Conservation (phyloP, 164 flowering plant species). For the Litsea cubeba region DNA sequence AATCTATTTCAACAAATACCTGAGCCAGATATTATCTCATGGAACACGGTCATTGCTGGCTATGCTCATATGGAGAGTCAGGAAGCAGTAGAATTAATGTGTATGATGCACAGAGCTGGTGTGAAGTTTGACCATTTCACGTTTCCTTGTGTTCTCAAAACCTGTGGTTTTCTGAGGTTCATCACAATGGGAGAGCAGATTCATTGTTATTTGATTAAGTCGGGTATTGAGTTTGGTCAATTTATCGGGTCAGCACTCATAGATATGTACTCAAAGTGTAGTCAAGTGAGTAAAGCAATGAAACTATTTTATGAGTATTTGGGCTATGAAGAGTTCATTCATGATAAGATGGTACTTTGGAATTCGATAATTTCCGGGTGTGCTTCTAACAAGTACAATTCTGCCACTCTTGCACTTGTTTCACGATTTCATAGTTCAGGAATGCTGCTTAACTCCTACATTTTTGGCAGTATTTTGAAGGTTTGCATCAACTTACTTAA, state of each 20-base stretch:
- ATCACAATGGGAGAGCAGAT: constrained; percentile 21
- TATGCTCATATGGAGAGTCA: constrained; percentile 8
- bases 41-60: constrained; percentile 30
- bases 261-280: constrained; percentile 26
- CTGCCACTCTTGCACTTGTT: constrained; percentile 16
- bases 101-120: constrained; percentile 19
- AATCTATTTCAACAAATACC: constrained; percentile 24
- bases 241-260: constrained; percentile 19
- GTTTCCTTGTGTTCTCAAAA: constrained; percentile 23
- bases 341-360: constrained; percentile 19
- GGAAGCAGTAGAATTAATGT: constrained; percentile 13
- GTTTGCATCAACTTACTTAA: constrained; percentile 8
- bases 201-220: constrained; percentile 20
- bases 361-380: constrained; percentile 25
- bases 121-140: constrained; percentile 25
- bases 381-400: constrained; percentile 11
- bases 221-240: constrained; percentile 6
- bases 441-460: constrained; percentile 18
- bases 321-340: constrained; percentile 4
- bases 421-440: constrained; percentile 17
- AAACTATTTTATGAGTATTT: constrained; percentile 10
- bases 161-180: constrained; percentile 15
- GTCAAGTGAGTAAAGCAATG: constrained; percentile 18
- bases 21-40: constrained; percentile 20
- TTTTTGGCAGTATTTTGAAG: constrained; percentile 24